Evolutionary conservation across 2,329 filamentous ascomycete species (phyloP).

Genomic region (Colletotrichum orbiculare): DNA sequence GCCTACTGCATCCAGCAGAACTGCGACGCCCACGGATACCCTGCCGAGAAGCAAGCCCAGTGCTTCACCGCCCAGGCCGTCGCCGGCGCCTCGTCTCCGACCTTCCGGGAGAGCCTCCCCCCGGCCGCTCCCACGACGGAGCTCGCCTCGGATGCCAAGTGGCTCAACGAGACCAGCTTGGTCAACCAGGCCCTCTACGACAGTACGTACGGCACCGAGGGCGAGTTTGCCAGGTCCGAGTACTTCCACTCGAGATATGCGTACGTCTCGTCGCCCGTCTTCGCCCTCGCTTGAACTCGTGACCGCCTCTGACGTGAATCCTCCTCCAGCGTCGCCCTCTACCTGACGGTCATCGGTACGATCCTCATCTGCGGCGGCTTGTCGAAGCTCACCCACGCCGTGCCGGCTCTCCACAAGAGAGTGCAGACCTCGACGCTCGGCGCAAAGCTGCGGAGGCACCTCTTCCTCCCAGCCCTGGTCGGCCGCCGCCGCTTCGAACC

Average conservation of each 20-base stretch:
- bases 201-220: conserved; percentile 10
- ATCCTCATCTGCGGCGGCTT: not conserved
- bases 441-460: conserved; percentile 35
- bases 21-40: conserved; percentile 40
- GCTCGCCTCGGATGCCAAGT: conserved; percentile 15
- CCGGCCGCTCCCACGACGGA: conserved; percentile 5
- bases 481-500: conserved; percentile 39
- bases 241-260: conserved; percentile 20
- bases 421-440: not conserved
- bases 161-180: conserved; percentile 18
- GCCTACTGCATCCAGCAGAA: conserved; percentile 49
- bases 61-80: conserved; percentile 19
- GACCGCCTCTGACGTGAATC: not conserved
- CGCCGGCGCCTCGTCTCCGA: conserved; percentile 16
- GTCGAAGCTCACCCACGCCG: not conserved
- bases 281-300: not conserved
- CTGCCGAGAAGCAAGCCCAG: conserved; percentile 28
- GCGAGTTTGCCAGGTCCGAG: conserved; percentile 19
- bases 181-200: conserved; percentile 14
- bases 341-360: conserved; percentile 3
- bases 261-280: not conserved
- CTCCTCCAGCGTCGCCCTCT: not conserved
- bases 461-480: conserved; percentile 41
- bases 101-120: conserved; percentile 40
- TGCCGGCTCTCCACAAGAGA: not conserved